Evolutionary conservation across 805 yeast species (phyloP).

Genomic region (Yarrowia phangngaensis): DNA sequence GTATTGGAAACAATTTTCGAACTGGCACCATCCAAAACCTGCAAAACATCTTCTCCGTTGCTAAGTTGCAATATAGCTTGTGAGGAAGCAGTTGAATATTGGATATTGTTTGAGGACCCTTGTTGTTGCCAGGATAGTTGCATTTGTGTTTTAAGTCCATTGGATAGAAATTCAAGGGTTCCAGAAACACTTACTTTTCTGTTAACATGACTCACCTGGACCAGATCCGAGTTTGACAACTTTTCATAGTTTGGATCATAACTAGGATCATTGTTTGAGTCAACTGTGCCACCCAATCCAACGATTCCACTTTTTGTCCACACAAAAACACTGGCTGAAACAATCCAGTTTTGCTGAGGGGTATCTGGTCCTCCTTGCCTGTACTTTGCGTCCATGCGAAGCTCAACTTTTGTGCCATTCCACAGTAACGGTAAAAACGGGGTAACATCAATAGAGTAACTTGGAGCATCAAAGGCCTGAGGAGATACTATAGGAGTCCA

Average conservation of each 20-base stretch:
- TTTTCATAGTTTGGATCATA: slow-evolving; percentile 5
- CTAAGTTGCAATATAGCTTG: slow-evolving; percentile 17
- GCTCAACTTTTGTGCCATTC: slow-evolving; percentile 45
- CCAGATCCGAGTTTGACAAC: slow-evolving; percentile 9
- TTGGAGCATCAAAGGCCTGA: slow-evolving; percentile 67
- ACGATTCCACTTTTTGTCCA: slow-evolving; percentile 35
- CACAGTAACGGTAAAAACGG: slow-evolving; percentile 67
- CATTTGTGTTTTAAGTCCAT: neutral
- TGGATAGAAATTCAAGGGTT: neutral
- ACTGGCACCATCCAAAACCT: slow-evolving; percentile 4
- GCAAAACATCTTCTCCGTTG: slow-evolving; percentile 5
- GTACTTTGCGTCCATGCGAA: slow-evolving; percentile 43
- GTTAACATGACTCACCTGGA: slow-evolving; percentile 17
- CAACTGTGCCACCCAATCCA: slow-evolving; percentile 32
- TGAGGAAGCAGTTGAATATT: slow-evolving; percentile 9
- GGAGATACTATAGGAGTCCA: slow-evolving; percentile 79
- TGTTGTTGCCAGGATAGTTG: slow-evolving; percentile 19
- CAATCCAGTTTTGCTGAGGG: slow-evolving; percentile 36
- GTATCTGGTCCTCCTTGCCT: slow-evolving; percentile 1
- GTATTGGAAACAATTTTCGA: slow-evolving; percentile 12
- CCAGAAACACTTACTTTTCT: slow-evolving; percentile 5
- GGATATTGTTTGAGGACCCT: slow-evolving; percentile 11
- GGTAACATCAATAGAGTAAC: slow-evolving; percentile 67
- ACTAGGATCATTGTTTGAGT: neutral
- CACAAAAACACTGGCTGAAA: slow-evolving; percentile 36